phyloP scores from a whole-genome alignment of 306 rosid genomes.

The Quercus variabilis region DNA sequence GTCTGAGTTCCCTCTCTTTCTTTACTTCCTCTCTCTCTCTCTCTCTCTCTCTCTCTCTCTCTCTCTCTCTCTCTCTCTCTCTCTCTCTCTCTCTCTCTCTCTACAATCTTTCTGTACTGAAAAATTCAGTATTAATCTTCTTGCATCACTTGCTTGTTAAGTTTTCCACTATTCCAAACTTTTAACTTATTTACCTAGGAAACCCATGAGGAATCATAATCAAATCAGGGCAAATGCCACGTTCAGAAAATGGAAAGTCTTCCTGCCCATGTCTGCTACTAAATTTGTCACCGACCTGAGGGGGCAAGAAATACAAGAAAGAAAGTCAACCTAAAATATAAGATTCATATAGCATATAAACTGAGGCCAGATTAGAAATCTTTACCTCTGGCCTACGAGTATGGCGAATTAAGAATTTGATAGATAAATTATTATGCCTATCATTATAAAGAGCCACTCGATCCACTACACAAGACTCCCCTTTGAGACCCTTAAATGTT shows the following conservation, averaged over 20 bases:
- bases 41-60: too few species aligned
- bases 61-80: too few species aligned
- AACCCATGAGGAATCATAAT: constrained; percentile 99
- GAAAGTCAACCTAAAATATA: constrained; percentile 15
- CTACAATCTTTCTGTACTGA: too few species aligned
- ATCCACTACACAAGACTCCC: constrained; percentile 78
- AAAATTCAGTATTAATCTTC: too few species aligned
- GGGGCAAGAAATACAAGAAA: constrained; percentile 17
- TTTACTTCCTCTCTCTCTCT: too few species aligned
- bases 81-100: too few species aligned
- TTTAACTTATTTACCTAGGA: constrained; percentile 54
- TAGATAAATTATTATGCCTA: constrained; percentile 57
- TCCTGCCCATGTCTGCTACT: constrained; percentile 99
- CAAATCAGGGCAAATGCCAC: constrained; percentile 94
- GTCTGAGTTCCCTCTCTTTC: too few species aligned
- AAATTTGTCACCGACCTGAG: constrained; percentile 88
- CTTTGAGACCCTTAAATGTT: constrained; percentile 60
- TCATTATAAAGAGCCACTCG: constrained; percentile 79
- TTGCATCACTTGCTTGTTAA: background rate
- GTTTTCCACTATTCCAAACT: background rate
- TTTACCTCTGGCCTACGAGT: constrained; percentile 96
- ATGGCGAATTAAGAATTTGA: constrained; percentile 72
- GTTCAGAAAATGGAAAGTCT: constrained; percentile 94
- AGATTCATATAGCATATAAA: background rate
- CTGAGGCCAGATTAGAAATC: constrained; percentile 9